Evolutionary conservation across 495 filamentous ascomycete genomes (phyloP).

Genomic region (Parathielavia hyrcaniae): DNA sequence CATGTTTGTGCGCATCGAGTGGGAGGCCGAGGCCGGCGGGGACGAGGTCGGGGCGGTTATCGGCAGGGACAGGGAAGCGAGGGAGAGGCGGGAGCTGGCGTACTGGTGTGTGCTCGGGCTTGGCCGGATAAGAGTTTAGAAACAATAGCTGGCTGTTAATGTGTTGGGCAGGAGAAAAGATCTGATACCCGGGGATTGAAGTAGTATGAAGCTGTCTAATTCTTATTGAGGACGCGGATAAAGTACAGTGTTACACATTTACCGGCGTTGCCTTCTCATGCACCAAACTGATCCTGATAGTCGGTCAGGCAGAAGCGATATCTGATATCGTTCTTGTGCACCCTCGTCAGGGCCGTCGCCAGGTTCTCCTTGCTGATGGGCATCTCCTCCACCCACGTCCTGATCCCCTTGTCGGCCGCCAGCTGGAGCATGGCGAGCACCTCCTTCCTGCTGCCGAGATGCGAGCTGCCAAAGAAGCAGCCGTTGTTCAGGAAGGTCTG

Average conservation of each 20-base stretch:
- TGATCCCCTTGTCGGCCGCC: slow-evolving; percentile 72
- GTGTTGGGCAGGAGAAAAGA: neutral
- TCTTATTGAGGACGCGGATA: neutral
- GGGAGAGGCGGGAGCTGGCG: slow-evolving; percentile 66
- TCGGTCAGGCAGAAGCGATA: slow-evolving; percentile 47
- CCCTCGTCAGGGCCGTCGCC: slow-evolving; percentile 57
- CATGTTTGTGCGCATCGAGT: slow-evolving; percentile 85
- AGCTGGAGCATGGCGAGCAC: slow-evolving; percentile 77
- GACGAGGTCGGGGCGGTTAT: slow-evolving; percentile 49
- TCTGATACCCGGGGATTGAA: slow-evolving; percentile 8
- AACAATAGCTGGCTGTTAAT: neutral
- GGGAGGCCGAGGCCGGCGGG: slow-evolving; percentile 71
- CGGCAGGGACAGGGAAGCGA: slow-evolving; percentile 39
- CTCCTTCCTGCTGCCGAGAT: slow-evolving; percentile 76
- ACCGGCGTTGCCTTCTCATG: slow-evolving; percentile 3
- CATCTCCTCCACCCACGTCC: slow-evolving; percentile 75
- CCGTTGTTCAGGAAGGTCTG: slow-evolving; percentile 73
- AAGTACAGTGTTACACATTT: neutral
- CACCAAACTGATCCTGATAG: slow-evolving; percentile 42
- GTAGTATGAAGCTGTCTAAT: neutral
- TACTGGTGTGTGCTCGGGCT: slow-evolving; percentile 94
- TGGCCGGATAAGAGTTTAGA: slow-evolving; percentile 57
- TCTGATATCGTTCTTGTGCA: slow-evolving; percentile 65
- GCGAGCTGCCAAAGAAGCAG: slow-evolving; percentile 71
- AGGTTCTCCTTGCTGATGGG: slow-evolving; percentile 64